Evolutionary conservation across 768 basidiomycete species (phyloP).

Genomic region (Myochromella boudieri): DNA sequence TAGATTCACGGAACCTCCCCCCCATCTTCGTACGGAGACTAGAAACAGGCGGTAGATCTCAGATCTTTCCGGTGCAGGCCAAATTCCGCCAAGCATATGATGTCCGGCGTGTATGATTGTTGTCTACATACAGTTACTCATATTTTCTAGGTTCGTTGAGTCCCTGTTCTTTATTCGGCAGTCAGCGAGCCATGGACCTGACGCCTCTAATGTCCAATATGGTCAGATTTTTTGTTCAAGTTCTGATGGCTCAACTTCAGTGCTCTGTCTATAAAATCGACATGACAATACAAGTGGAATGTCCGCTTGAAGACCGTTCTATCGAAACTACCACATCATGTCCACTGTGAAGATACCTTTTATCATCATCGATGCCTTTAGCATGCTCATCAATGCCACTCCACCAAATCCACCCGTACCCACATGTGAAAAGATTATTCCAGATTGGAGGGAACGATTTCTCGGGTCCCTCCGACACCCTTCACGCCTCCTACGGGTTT

Average conservation of each 20-base stretch:
- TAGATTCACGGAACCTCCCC: slow-evolving; percentile 5
- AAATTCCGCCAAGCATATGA: slow-evolving; percentile 17
- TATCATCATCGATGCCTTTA: slow-evolving; percentile 31
- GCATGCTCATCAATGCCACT: slow-evolving; percentile 36
- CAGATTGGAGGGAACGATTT: slow-evolving; percentile 33
- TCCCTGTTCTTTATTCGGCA: no score
- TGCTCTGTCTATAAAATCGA: no score
- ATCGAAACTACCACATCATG: no score
- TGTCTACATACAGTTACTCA: background rate
- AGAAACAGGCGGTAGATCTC: slow-evolving; percentile 5
- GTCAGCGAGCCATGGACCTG: no score
- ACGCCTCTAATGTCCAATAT: no score
- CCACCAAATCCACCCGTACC: slow-evolving; percentile 32
- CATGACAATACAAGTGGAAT: no score
- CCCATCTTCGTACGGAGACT: slow-evolving; percentile 2
- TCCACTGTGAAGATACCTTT: slow-evolving; percentile 34
- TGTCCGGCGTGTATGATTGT: background rate
- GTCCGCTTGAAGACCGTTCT: no score
- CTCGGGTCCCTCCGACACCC: slow-evolving; percentile 27
- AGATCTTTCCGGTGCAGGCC: slow-evolving; percentile 18
- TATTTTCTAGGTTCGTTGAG: no score
- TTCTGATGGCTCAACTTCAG: no score
- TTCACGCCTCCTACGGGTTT: slow-evolving; percentile 26
- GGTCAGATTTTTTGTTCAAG: no score
- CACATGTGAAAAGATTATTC: slow-evolving; percentile 23